These are phyloP conservation scores for Botryotinia globosa DNA, from an alignment of 2,329 filamentous ascomycete species.

Conservation along the genomic window DNA sequence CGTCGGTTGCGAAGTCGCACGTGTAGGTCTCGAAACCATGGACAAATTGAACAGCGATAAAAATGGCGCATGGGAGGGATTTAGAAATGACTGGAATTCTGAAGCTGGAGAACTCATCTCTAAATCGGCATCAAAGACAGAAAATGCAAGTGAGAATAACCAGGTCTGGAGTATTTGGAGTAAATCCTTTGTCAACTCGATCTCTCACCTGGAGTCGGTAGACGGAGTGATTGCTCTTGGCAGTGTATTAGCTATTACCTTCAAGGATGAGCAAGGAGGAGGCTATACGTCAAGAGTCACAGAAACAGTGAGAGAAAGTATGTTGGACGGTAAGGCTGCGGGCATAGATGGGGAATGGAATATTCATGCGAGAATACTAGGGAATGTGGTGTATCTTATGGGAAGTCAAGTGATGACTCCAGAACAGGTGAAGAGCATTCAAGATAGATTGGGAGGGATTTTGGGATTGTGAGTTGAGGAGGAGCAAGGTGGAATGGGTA, in stretches of 20 bases:
- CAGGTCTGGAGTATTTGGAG: slow-evolving; percentile 71
- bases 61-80: slow-evolving; percentile 55
- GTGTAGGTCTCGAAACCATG: slow-evolving; percentile 63
- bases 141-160: not conserved
- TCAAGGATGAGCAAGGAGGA: slow-evolving; percentile 43
- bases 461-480: not conserved
- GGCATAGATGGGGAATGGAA: slow-evolving; percentile 38
- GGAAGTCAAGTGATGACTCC: slow-evolving; percentile 46
- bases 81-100: slow-evolving; percentile 49
- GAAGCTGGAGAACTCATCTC: not conserved
- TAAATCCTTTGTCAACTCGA: slow-evolving; percentile 51
- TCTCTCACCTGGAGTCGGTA: slow-evolving; percentile 58
- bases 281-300: slow-evolving; percentile 40
- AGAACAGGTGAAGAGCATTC: slow-evolving; percentile 33
- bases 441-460: slow-evolving; percentile 22
- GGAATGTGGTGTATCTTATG: slow-evolving; percentile 60
- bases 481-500: not conserved
- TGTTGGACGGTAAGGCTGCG: slow-evolving; percentile 12
- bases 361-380: slow-evolving; percentile 53
- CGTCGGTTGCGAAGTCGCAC: slow-evolving; percentile 74
- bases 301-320: slow-evolving; percentile 43
- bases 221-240: slow-evolving; percentile 70
- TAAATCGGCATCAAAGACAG: not conserved
- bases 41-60: slow-evolving; percentile 53
- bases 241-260: slow-evolving; percentile 66